Conservation (phyloP, 345 rosid species). For the Cardamine chenopodiifolia region DNA sequence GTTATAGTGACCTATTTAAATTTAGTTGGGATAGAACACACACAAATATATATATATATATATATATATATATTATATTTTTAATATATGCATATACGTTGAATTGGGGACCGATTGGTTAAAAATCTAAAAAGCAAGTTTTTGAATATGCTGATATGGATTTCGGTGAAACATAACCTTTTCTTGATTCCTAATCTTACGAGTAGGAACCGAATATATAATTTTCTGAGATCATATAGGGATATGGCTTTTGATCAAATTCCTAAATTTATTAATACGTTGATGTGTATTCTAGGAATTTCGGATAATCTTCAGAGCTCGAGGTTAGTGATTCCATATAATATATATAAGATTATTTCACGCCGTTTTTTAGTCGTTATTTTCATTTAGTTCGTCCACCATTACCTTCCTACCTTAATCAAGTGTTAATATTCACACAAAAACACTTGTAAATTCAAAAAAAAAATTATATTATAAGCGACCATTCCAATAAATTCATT, state of each 20-base stretch:
- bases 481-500: not conserved
- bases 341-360: not conserved
- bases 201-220: slow-evolving; percentile 27
- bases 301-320: slow-evolving; percentile 15
- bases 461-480: not conserved
- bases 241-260: slow-evolving; percentile 34
- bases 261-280: slow-evolving; percentile 13
- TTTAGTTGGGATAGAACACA: not conserved
- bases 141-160: slow-evolving; percentile 25
- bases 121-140: slow-evolving; percentile 8
- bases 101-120: not conserved
- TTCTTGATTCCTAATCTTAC: slow-evolving; percentile 20
- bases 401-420: not conserved
- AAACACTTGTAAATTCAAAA: not conserved
- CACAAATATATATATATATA: not conserved
- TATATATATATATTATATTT: not conserved
- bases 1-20: not conserved
- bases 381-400: not conserved
- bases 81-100: not conserved
- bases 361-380: not conserved
- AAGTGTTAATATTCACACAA: not conserved
- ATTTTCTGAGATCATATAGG: slow-evolving; percentile 17
- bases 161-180: slow-evolving; percentile 24
- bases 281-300: slow-evolving; percentile 21
- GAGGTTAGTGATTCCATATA: slow-evolving; percentile 2